phyloP scores from a whole-genome alignment of 768 basidiomycete genomes.

The Termitomyces sp. region DNA sequence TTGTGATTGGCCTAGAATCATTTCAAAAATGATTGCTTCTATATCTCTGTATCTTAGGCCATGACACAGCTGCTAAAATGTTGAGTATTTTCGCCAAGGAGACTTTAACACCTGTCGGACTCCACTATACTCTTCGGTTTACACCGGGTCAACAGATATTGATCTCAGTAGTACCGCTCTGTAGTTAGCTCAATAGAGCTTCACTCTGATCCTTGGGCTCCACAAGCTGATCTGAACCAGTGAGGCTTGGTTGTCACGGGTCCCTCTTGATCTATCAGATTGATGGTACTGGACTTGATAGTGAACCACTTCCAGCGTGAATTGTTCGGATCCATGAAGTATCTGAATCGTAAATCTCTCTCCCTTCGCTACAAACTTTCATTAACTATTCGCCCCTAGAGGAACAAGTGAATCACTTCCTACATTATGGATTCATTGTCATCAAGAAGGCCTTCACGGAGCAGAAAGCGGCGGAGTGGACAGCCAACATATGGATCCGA shows the following conservation, averaged over 20 bases:
- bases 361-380: not conserved
- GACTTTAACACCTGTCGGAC: not conserved
- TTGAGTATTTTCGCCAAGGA: not conserved
- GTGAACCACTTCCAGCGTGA: not conserved
- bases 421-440: conserved; percentile 49
- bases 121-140: not conserved
- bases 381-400: conserved; percentile 19
- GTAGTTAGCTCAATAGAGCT: not conserved
- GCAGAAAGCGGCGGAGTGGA: conserved; percentile 46
- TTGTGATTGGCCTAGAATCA: conserved; percentile 32
- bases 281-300: not conserved
- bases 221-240: too few species aligned
- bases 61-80: not conserved
- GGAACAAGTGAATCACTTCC: conserved; percentile 48
- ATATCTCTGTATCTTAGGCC: not conserved
- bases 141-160: not conserved
- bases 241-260: not conserved
- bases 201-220: not conserved
- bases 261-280: not conserved
- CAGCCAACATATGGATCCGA: conserved; percentile 45
- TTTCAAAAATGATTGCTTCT: conserved; percentile 20
- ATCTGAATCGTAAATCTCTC: conserved; percentile 28
- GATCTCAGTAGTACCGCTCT: not conserved
- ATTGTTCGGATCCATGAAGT: conserved; percentile 14
- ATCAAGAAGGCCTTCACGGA: conserved; percentile 48